Evolutionary conservation across 2,329 filamentous ascomycete genomes (phyloP).

Genomic region (Phialophora expanda): DNA sequence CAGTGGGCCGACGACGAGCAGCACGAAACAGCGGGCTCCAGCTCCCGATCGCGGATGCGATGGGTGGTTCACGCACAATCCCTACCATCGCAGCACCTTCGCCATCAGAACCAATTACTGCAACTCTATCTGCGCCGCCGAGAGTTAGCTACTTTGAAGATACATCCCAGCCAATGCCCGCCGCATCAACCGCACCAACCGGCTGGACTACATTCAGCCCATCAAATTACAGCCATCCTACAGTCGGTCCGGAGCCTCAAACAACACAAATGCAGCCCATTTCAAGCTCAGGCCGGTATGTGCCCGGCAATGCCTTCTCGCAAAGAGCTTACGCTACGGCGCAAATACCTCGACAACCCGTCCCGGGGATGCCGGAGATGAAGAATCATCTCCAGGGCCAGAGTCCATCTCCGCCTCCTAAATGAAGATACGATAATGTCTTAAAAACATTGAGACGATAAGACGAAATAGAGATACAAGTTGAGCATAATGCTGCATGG

Average conservation of each 20-base stretch:
- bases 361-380: constrained; percentile 37
- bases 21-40: constrained; percentile 33
- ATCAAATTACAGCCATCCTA: constrained; percentile 23
- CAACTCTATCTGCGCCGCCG: constrained; percentile 10
- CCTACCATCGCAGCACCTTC: constrained; percentile 33
- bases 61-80: constrained; percentile 32
- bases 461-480: not conserved
- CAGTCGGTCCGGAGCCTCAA: constrained; percentile 14
- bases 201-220: constrained; percentile 24
- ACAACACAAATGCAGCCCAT: constrained; percentile 9
- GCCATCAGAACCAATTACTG: constrained; percentile 27
- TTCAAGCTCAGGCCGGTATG: constrained; percentile 26
- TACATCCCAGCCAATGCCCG: constrained; percentile 22
- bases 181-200: constrained; percentile 10
- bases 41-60: constrained; percentile 7
- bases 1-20: constrained; percentile 48
- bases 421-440: constrained; percentile 23
- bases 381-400: constrained; percentile 26
- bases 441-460: constrained; percentile 6
- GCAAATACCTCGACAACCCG: constrained; percentile 26
- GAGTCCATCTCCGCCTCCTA: constrained; percentile 18
- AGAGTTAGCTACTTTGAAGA: constrained; percentile 38
- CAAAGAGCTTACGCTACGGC: constrained; percentile 32
- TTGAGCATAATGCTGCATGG: not conserved
- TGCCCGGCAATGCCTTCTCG: constrained; percentile 40